Evolutionary conservation across 2,329 filamentous ascomycete species (phyloP).

Genomic region (Chaetomium olivaceum): DNA sequence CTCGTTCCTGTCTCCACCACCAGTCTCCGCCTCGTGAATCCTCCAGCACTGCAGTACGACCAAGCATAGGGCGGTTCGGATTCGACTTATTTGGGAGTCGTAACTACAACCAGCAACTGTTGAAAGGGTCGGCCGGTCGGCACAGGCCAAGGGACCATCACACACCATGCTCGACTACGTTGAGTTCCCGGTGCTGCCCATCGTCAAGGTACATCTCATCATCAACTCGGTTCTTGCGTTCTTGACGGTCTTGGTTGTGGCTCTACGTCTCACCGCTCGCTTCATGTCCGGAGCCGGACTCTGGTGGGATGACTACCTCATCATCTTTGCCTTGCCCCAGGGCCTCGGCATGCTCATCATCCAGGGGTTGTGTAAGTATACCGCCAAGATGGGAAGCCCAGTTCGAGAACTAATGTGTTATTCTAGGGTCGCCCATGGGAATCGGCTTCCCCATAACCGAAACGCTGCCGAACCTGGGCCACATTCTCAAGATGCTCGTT

Average conservation of each 20-base stretch:
- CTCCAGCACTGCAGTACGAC: not conserved
- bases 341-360: slow-evolving; percentile 36
- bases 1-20: not conserved
- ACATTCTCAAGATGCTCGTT: slow-evolving; percentile 40
- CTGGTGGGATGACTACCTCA: slow-evolving; percentile 44
- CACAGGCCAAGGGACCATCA: not conserved
- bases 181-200: slow-evolving; percentile 27
- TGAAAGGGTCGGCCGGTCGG: not conserved
- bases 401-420: not conserved
- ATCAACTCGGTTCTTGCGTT: slow-evolving; percentile 33
- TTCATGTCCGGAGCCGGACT: slow-evolving; percentile 34
- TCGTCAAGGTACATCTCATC: slow-evolving; percentile 34
- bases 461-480: slow-evolving; percentile 32
- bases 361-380: slow-evolving; percentile 37
- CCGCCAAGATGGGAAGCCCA: too few species aligned
- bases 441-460: slow-evolving; percentile 33
- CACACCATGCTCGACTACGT: slow-evolving; percentile 24
- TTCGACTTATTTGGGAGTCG: not conserved
- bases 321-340: slow-evolving; percentile 39
- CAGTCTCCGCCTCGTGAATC: not conserved
- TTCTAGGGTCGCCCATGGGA: slow-evolving; percentile 31
- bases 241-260: slow-evolving; percentile 33
- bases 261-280: slow-evolving; percentile 35
- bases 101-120: not conserved
- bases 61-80: not conserved